These are phyloP conservation scores for Eucalyptus tenuipes DNA, from an alignment of 345 rosid species.

Conservation along the genomic window DNA sequence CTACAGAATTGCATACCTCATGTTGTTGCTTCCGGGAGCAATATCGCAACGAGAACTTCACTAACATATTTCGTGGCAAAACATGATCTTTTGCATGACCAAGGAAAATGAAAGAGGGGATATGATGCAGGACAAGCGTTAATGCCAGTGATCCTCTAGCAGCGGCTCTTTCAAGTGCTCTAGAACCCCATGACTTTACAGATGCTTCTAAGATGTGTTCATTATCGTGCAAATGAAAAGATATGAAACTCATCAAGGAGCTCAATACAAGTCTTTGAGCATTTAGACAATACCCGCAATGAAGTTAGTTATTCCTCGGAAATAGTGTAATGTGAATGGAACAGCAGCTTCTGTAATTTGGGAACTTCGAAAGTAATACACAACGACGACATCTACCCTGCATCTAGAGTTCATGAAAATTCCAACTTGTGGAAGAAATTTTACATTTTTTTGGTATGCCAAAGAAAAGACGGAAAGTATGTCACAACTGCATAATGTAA, in stretches of 20 bases:
- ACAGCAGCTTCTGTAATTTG: neutral
- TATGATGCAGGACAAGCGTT: slow-evolving; percentile 48
- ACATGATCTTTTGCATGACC: slow-evolving; percentile 7
- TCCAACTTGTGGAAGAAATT: neutral
- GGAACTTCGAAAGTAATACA: neutral
- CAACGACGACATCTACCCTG: neutral
- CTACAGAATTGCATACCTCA: slow-evolving; percentile 33
- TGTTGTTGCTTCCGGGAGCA: slow-evolving; percentile 37
- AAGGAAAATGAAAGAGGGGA: slow-evolving; percentile 46
- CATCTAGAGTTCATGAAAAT: neutral
- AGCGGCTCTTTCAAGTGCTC: slow-evolving; percentile 67
- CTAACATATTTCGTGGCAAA: slow-evolving; percentile 39
- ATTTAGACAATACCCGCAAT: neutral
- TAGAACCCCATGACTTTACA: slow-evolving; percentile 63
- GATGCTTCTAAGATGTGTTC: slow-evolving; percentile 61
- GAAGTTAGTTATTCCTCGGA: neutral
- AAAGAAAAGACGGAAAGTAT: neutral
- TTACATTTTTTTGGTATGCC: neutral
- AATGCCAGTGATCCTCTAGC: slow-evolving; percentile 50
- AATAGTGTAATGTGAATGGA: neutral
- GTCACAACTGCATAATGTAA: neutral
- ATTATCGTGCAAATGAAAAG: slow-evolving; percentile 29
- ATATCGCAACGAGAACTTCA: slow-evolving; percentile 50
- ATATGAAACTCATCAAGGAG: neutral
- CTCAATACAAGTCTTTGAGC: neutral